These are phyloP conservation scores for Plasmodium chabaudi DNA, from an alignment of 169 alveolate genomes.

Conservation along the genomic window DNA sequence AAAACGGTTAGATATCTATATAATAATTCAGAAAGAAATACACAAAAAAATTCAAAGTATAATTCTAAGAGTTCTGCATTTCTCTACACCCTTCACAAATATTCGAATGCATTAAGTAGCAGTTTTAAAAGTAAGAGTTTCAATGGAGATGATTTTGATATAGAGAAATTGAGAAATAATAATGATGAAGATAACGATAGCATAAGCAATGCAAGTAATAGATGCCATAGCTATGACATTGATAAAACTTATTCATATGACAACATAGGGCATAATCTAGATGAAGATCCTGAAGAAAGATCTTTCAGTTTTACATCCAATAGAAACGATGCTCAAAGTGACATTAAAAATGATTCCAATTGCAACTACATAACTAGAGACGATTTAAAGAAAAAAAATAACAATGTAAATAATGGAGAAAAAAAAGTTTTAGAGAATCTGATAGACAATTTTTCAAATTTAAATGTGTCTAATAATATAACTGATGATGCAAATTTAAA, in stretches of 20 bases:
- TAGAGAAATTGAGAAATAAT: background rate
- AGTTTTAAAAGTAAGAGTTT: background rate
- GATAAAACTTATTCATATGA: no score
- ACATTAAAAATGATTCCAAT: background rate
- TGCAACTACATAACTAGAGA: background rate
- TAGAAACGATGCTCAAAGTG: background rate
- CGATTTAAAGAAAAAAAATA: background rate
- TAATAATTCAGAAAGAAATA: background rate
- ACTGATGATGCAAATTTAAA: slow-evolving; percentile 14
- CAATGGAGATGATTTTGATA: background rate
- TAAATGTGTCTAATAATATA: background rate
- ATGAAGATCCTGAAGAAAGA: slow-evolving; percentile 11
- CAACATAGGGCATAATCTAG: no score
- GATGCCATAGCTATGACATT: no score
- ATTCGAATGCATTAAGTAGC: background rate
- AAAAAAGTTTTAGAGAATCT: background rate
- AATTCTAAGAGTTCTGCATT: slow-evolving; percentile 9
- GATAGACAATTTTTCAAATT: slow-evolving; percentile 9
- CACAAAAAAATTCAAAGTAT: slow-evolving; percentile 3
- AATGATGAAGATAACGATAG: slow-evolving; percentile 3
- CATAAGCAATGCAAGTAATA: background rate
- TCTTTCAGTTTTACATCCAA: slow-evolving; percentile 34
- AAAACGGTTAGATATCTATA: slow-evolving; percentile 1
- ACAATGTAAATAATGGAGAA: background rate
- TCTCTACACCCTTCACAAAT: background rate